Evolutionary conservation across 129 eudicot species (phyloP).

Genomic region (Oenanthe sinensis): DNA sequence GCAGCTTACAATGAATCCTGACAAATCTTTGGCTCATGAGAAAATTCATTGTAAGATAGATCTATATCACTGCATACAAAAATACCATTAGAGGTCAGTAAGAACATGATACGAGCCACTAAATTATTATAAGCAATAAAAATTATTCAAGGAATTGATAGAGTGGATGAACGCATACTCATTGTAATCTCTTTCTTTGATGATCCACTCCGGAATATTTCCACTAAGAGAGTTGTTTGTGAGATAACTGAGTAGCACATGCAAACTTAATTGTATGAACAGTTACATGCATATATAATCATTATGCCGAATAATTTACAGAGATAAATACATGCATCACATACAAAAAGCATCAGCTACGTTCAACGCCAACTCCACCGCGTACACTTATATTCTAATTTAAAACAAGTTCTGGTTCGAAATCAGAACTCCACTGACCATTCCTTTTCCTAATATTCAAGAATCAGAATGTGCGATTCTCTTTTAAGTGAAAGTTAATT

Average conservation of each 20-base stretch:
- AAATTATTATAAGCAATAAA: background rate
- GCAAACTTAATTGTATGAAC: conserved; percentile 5
- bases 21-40: conserved; percentile 25
- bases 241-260: conserved; percentile 24
- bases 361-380: background rate
- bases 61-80: conserved; percentile 28
- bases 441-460: background rate
- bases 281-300: background rate
- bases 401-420: background rate
- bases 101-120: background rate
- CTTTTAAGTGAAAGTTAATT: background rate
- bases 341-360: background rate
- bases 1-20: conserved; percentile 32
- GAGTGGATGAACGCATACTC: conserved; percentile 14
- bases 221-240: conserved; percentile 43
- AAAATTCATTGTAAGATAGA: conserved; percentile 56
- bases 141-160: background rate
- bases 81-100: conserved; percentile 7
- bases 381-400: no score
- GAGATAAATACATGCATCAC: background rate
- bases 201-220: conserved; percentile 35
- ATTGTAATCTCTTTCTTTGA: conserved; percentile 7
- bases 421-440: background rate
- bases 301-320: background rate
- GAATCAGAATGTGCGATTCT: background rate